Percentiles rank a stretch among this genome's conserved stretches.
These are phyloP conservation scores for Hypsizygus ulmarius DNA, from an alignment of 1,284 basidiomycete genomes.

Conservation along the genomic window DNA sequence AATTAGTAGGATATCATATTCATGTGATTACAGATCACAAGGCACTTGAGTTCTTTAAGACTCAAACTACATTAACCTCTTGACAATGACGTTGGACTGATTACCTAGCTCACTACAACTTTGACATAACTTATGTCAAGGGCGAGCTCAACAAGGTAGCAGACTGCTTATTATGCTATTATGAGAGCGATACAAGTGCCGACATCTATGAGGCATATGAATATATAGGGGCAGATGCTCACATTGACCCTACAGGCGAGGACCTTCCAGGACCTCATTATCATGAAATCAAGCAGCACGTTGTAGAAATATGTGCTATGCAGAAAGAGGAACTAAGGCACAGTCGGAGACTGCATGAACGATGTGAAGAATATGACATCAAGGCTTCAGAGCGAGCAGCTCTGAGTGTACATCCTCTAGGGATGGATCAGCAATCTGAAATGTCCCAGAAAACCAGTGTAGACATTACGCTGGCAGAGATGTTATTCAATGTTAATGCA, in stretches of 20 bases:
- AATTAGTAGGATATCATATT: conserved; percentile 24
- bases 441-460: neutral
- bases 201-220: conserved; percentile 21
- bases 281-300: conserved; percentile 1
- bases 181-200: conserved; percentile 15
- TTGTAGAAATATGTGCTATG: conserved; percentile 6
- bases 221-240: conserved; percentile 23
- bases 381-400: conserved; percentile 4
- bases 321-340: neutral
- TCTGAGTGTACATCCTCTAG: no score
- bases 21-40: conserved; percentile 30
- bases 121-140: conserved; percentile 26
- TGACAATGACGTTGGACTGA: conserved; percentile 26
- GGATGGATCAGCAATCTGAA: neutral
- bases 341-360: conserved; percentile 2
- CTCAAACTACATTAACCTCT: conserved; percentile 14
- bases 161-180: conserved; percentile 30
- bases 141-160: conserved; percentile 29
- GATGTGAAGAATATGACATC: neutral
- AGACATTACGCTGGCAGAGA: conserved; percentile 4
- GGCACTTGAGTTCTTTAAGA: conserved; percentile 28
- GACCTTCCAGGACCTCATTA: conserved; percentile 17
- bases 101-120: conserved; percentile 27
- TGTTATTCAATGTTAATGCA: neutral
- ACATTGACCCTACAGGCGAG: conserved; percentile 24